Conservation (phyloP, 2,329 filamentous ascomycete species). For the Pseudogymnoascus sp. region DNA sequence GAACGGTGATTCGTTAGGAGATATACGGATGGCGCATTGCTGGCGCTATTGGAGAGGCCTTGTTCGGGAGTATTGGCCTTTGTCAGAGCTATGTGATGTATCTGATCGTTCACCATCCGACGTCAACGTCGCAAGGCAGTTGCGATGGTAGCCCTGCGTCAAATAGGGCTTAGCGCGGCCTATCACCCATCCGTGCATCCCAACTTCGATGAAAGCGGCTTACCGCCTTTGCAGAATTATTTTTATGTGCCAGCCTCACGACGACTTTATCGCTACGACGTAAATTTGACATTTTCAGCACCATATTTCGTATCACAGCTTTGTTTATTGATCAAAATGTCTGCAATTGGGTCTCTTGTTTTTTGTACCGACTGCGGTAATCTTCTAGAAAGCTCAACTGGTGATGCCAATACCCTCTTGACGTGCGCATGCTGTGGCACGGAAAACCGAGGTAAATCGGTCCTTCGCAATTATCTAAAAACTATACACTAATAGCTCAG, state of each 20-base stretch:
- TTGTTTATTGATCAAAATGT: conserved; percentile 47
- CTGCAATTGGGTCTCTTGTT: conserved; percentile 79
- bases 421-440: conserved; percentile 80
- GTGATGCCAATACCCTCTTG: conserved; percentile 65
- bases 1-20: not conserved
- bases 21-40: conserved; percentile 5
- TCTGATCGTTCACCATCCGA: not conserved
- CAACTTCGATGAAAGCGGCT: conserved; percentile 6
- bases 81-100: not conserved
- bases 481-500: conserved; percentile 33
- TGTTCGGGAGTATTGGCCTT: not conserved
- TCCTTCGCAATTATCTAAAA: conserved; percentile 8
- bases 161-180: conserved; percentile 4
- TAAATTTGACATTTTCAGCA: not conserved
- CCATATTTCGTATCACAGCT: not conserved
- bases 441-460: conserved; percentile 63
- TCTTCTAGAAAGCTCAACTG: conserved; percentile 71
- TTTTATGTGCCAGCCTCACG: conserved; percentile 1
- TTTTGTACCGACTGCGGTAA: conserved; percentile 94
- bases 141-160: conserved; percentile 5
- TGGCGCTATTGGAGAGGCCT: not conserved
- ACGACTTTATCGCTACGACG: conserved; percentile 1
- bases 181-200: not conserved
- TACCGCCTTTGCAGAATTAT: conserved; percentile 9
- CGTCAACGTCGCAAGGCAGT: conserved; percentile 6